Evolutionary conservation across 257 asterid genomes (phyloP).

Genomic region (Nicotiana sylvestris): DNA sequence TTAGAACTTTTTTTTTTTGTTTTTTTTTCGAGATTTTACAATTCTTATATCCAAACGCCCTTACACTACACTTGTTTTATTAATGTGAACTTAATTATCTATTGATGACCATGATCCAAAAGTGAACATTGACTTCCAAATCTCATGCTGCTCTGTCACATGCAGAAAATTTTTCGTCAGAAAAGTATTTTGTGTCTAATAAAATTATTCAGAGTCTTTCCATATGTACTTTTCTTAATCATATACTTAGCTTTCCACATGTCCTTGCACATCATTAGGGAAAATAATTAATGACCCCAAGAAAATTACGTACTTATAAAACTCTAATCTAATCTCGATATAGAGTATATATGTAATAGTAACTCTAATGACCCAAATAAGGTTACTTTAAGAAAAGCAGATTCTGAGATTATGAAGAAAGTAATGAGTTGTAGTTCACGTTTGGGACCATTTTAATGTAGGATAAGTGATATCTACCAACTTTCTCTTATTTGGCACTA

Average conservation of each 20-base stretch:
- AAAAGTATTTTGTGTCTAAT: background rate
- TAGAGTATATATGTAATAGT: background rate
- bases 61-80: background rate
- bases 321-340: background rate
- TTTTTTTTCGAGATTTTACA: no score
- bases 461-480: constrained; percentile 8
- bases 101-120: background rate
- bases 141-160: constrained; percentile 11
- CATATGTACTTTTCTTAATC: background rate
- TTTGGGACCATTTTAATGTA: constrained; percentile 8
- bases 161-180: background rate
- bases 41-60: no score
- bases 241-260: background rate
- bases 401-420: background rate
- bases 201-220: background rate
- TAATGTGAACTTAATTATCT: constrained; percentile 4
- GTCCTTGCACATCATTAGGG: background rate
- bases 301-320: background rate
- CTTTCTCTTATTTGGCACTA: background rate
- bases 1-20: no score
- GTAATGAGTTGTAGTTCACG: background rate
- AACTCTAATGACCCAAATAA: no score
- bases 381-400: background rate
- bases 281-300: background rate
- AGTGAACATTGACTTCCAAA: constrained; percentile 7